Evolutionary conservation across 2,329 filamentous ascomycete genomes (phyloP), one percentile per base, ranked within the genome.

Genomic region (Emergomyces orientalis): DNA sequence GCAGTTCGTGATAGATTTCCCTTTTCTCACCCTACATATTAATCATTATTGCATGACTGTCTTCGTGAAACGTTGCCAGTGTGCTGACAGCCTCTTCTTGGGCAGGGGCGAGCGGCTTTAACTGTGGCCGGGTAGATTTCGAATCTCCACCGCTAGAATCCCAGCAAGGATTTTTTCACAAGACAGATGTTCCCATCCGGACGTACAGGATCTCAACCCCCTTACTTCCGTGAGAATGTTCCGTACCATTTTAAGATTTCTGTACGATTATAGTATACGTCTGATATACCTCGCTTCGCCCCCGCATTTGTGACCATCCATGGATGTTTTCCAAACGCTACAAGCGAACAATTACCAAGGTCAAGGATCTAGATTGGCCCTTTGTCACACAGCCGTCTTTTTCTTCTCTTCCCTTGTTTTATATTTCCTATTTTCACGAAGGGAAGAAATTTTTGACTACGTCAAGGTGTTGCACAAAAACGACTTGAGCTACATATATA

Each of bases 111-210:
- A 70, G 69, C 43, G 62, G 66, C 3, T 77, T 80, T 66, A 68
- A 64, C 9, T 71, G 77, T 11, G 66, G 77, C 41, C 71, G 73
- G 37, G 64, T 81, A 27, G 65, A 71, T 1, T 81, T 79, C 63
- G 66, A 74, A 47, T 79, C 78, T 11, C 77, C 77, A 19, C 66
- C 75, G 2, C 71, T 74, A 34, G 72, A 77, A 41, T 69, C 74
- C 34, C 80, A 82, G 63, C 77, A 71, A 9, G 75, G 79, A 0
- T 78, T 82, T 58, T 82, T 82, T 65, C 80, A 82, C 66, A 71
- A 71, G 37, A 76, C 74, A 3, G 65, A 65, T 54, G 74, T 75
- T 27, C 75, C 75, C 0, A 76, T 78, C 39, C 66, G 66, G 32
- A 76, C 71, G 19, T 78, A 77, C 66, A 69, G 66, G 37, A 73